Base-by-base conservation (phyloP, 2,329 filamentous ascomycete genomes). In the Fusarium anthophilum region DNA sequence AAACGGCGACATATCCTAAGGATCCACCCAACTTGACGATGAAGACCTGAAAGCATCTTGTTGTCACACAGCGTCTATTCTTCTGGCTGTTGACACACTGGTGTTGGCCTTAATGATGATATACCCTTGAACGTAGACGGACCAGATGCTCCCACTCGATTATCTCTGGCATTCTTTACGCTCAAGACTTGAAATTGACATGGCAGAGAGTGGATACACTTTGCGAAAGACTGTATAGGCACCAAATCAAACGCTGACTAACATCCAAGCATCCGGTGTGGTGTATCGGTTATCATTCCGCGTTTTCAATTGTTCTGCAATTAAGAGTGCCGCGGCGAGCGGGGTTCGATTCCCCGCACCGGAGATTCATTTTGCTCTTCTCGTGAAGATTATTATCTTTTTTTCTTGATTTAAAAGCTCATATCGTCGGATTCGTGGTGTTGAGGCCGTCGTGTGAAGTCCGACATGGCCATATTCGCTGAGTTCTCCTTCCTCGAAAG, bases 221-320 rank as follows among this genome's bases (percentile, higher is more conserved):
- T 3, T 1, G 3, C 0, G 2, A 3, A 12, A 37, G 30, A 6
- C 17, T 28, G 11, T 56, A 55, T 62, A 28, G 0, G 0, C 1
- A 2, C 0, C 2, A 32, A 56, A 8, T 6, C 2, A 0, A 11
- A 3, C 1, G n/a, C 24, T 37, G 8, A 22, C 22, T 18, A 45
- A 6, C 51, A 59, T 70, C 58, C 8, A 57, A 65, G 18, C 24
- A 47, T 70, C 67, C 67, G 67, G 51, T 70, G 51, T 70, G 66
- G 66, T 69, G 66, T 69, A 69, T 69, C 66, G 66, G 65, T 69
- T 69, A 69, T 55, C 66, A 69, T 69, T 58, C 50, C 67, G 67
- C 67, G 67, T 70, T 70, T 70, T 70, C 67, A 69, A 37, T 51
- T 35, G 48, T 18, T 5, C 47, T n/a, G 47, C 15, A 11, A 14